Evolutionary conservation across 2,329 filamentous ascomycete genomes (phyloP).

Genomic region (Aphanoascus verrucosus): DNA sequence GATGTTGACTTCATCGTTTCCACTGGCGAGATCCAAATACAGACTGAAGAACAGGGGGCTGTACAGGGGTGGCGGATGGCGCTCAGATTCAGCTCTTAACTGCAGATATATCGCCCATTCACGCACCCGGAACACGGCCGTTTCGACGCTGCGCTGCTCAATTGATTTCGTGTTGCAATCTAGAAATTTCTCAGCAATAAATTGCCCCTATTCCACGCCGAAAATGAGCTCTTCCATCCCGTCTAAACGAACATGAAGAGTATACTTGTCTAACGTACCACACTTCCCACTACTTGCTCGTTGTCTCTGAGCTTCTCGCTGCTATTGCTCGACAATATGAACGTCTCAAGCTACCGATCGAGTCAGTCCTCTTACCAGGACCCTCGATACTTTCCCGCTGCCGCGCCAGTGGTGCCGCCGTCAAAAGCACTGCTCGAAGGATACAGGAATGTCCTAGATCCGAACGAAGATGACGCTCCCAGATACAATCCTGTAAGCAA

Average conservation of each 20-base stretch:
- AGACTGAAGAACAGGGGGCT: background rate
- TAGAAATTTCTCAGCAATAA: background rate
- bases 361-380: slow-evolving; percentile 33
- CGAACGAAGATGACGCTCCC: slow-evolving; percentile 45
- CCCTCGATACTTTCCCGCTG: slow-evolving; percentile 30
- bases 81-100: background rate
- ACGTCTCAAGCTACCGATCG: slow-evolving; percentile 27
- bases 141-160: too few species aligned
- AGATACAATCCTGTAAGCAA: slow-evolving; percentile 48
- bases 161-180: too few species aligned
- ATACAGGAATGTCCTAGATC: slow-evolving; percentile 48
- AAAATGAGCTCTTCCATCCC: too few species aligned
- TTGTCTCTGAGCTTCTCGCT: too few species aligned
- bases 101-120: too few species aligned
- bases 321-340: slow-evolving; percentile 17
- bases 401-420: slow-evolving; percentile 17
- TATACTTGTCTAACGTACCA: too few species aligned
- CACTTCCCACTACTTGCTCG: too few species aligned
- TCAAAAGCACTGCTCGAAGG: slow-evolving; percentile 47
- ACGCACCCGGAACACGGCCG: too few species aligned
- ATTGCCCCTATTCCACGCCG: background rate
- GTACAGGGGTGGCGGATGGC: slow-evolving; percentile 6
- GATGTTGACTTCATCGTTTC: background rate
- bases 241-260: too few species aligned
- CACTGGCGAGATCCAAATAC: background rate